Conservation (phyloP, 257 asterid genomes). For the Nicotiana benthamiana region DNA sequence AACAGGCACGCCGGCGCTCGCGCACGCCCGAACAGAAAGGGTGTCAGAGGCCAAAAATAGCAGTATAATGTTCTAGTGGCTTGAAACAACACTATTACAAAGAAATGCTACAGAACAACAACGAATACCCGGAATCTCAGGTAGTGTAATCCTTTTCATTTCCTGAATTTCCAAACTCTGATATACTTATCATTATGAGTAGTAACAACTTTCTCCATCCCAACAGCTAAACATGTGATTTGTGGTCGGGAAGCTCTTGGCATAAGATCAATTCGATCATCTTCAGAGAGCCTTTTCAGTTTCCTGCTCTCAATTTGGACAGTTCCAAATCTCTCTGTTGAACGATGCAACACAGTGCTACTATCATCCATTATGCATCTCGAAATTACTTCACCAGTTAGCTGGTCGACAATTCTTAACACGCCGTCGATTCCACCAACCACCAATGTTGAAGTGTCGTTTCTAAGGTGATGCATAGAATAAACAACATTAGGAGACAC, state of each 20-base stretch:
- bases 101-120: neutral
- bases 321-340: conserved; percentile 18
- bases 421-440: conserved; percentile 94
- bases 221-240: conserved; percentile 72
- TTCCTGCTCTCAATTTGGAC: conserved; percentile 31
- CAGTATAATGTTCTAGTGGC: neutral
- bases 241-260: conserved; percentile 48
- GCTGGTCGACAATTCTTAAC: conserved; percentile 65
- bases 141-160: neutral
- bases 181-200: conserved; percentile 45
- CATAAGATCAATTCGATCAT: conserved; percentile 57
- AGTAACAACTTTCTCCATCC: conserved; percentile 89
- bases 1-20: no score
- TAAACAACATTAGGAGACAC: conserved; percentile 70
- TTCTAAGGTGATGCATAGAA: conserved; percentile 59
- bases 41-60: neutral
- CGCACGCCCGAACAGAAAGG: neutral
- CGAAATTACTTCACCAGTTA: conserved; percentile 57
- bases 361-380: conserved; percentile 50
- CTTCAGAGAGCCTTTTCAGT: conserved; percentile 43
- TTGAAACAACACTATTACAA: neutral
- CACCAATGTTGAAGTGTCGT: conserved; percentile 58
- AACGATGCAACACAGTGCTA: conserved; percentile 15
- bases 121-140: neutral
- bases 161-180: conserved; percentile 56